Percentiles rank a stretch among this genome's conserved stretches.
Conservation (phyloP, 805 yeast genomes). For the Ogataea pini region DNA sequence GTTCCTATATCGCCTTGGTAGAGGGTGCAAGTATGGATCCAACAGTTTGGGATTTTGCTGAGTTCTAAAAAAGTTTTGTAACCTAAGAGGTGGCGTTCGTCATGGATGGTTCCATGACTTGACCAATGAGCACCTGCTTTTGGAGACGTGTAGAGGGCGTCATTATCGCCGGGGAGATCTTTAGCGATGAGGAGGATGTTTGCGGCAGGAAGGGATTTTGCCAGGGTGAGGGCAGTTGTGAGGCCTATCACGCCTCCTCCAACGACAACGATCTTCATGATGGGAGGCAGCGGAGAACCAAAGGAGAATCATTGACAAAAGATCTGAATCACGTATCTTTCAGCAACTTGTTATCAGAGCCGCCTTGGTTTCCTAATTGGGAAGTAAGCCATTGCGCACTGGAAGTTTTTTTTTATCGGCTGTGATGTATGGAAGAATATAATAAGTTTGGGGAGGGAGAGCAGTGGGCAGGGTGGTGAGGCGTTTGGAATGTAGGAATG, state of each 20-base stretch:
- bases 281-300: background rate
- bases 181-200: slow-evolving; percentile 43
- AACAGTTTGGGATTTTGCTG: slow-evolving; percentile 40
- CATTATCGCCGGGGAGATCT: slow-evolving; percentile 59
- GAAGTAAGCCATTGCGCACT: background rate
- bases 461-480: no score
- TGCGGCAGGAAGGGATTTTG: slow-evolving; percentile 31
- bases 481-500: no score
- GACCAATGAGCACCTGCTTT: slow-evolving; percentile 74
- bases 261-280: slow-evolving; percentile 41
- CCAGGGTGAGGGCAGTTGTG: slow-evolving; percentile 48
- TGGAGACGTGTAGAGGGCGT: slow-evolving; percentile 56
- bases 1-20: slow-evolving; percentile 27
- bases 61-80: slow-evolving; percentile 39
- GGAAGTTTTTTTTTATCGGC: background rate
- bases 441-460: background rate
- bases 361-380: slow-evolving; percentile 3
- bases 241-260: slow-evolving; percentile 60
- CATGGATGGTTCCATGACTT: slow-evolving; percentile 40
- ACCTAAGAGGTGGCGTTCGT: slow-evolving; percentile 39
- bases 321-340: background rate
- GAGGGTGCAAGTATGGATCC: slow-evolving; percentile 28
- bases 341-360: slow-evolving; percentile 3
- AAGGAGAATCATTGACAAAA: no score
- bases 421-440: background rate